These are phyloP conservation scores for Chaetomium tenue DNA, from an alignment of 495 filamentous ascomycete species.

Conservation along the genomic window DNA sequence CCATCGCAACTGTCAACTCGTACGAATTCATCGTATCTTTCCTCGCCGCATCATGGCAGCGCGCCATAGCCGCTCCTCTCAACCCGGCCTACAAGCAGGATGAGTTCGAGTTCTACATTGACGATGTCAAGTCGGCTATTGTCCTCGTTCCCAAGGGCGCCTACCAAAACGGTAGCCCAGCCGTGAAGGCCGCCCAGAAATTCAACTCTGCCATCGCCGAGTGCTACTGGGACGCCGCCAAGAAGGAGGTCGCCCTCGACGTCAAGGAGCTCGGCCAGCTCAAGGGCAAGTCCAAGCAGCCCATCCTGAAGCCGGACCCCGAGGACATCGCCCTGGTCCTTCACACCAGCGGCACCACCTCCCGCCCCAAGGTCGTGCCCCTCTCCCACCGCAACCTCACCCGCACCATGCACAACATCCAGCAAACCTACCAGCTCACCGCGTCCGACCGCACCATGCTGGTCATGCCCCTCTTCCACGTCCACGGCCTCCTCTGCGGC, in stretches of 20 bases:
- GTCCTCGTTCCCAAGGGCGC: constrained; percentile 70
- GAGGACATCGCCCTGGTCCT: constrained; percentile 69
- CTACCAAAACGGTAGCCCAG: constrained; percentile 59
- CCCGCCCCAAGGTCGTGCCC: constrained; percentile 77
- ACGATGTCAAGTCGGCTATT: constrained; percentile 73
- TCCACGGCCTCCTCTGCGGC: constrained; percentile 77
- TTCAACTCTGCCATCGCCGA: constrained; percentile 78
- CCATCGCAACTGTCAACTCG: constrained; percentile 73
- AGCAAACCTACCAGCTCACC: constrained; percentile 67
- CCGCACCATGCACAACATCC: constrained; percentile 63
- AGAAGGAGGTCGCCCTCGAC: constrained; percentile 65
- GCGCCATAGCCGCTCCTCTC: constrained; percentile 74
- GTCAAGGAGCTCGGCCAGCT: constrained; percentile 71
- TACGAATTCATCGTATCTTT: constrained; percentile 82
- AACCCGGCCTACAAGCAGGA: constrained; percentile 83
- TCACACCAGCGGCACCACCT: constrained; percentile 75
- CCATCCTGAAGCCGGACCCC: constrained; percentile 56
- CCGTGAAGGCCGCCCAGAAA: constrained; percentile 69
- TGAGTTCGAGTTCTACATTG: constrained; percentile 88
- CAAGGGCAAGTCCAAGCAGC: constrained; percentile 47
- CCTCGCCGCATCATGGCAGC: constrained; percentile 72
- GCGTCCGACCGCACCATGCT: constrained; percentile 70
- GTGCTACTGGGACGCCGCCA: constrained; percentile 65
- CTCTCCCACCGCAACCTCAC: constrained; percentile 77
- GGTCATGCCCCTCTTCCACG: constrained; percentile 91